Evolutionary conservation across 805 yeast genomes (phyloP).

Genomic region (Metschnikowia colocasiae): DNA sequence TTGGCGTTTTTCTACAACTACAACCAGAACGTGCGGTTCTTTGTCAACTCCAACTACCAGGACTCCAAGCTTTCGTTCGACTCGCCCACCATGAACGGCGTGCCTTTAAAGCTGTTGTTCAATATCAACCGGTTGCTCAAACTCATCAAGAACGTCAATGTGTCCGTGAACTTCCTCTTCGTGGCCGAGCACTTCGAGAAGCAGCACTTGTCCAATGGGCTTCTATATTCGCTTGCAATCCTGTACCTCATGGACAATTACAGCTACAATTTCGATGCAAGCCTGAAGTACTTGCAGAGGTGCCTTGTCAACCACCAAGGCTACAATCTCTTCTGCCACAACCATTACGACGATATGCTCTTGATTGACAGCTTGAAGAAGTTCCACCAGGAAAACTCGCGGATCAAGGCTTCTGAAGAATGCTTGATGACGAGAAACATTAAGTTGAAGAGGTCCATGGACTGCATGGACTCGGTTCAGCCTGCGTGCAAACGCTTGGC

Average conservation of each 20-base stretch:
- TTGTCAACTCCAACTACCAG: constrained; percentile 28
- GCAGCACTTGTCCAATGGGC: constrained; percentile 24
- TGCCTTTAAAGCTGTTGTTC: constrained; percentile 35
- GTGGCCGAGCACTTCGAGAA: constrained; percentile 30
- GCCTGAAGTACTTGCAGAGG: constrained; percentile 24
- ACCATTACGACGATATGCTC: constrained; percentile 38
- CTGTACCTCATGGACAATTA: constrained; percentile 41
- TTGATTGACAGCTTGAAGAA: constrained; percentile 39
- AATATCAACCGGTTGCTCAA: constrained; percentile 33
- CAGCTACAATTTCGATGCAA: constrained; percentile 30
- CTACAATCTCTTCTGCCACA: constrained; percentile 19
- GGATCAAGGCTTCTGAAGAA: constrained; percentile 26
- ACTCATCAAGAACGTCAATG: constrained; percentile 32
- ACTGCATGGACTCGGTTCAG: constrained; percentile 7
- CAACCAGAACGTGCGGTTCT: constrained; percentile 27
- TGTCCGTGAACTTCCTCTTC: constrained; percentile 29
- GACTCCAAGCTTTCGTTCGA: constrained; percentile 19
- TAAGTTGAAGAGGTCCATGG: constrained; percentile 25
- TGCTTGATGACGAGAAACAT: constrained; percentile 27
- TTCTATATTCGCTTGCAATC: constrained; percentile 25
- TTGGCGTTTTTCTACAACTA: constrained; percentile 32
- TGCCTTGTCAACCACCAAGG: constrained; percentile 11
- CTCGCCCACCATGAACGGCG: constrained; percentile 38
- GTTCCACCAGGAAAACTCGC: constrained; percentile 32
- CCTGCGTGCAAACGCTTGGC: constrained; percentile 10